Evolutionary conservation across 2,329 filamentous ascomycete species (phyloP), one percentile per base, ranked within the genome.

Genomic region (Ophiocordyceps sinensis): DNA sequence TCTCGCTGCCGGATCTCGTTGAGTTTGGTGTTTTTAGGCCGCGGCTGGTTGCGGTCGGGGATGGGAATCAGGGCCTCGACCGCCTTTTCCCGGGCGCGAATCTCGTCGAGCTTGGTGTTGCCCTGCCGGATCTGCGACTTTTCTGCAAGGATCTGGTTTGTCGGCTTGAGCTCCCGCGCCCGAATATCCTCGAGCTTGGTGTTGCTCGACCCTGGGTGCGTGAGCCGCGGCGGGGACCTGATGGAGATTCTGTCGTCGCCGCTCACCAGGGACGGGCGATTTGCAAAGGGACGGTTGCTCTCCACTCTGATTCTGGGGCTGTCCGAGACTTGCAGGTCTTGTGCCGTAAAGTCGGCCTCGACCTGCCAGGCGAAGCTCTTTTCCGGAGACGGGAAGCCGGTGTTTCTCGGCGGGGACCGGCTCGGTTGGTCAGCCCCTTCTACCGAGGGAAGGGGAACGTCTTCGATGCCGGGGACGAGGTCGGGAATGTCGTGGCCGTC

Each of bases 341-440:
- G 64, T 11, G 66, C 72, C 1, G 73, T 76, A 47, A 77, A 75
- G 41, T 77, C 73, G 5, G 67, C 65, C 29, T 77, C 73, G 7
- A 74, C 54, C 42, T 75, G 60, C 73, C 72, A 77, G 8, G 65
- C 67, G 43, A 67, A 71, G 47, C 65, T 70, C 53, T 70, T 73
- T 40, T 68, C 65, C 0, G 71, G 71, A 0, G 68, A 70, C 6
- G 47, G 41, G 38, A 45, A 37, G 14, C 32, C 21, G 6, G 21
- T 29, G n/a, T 38, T 37, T 38, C 35, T 19, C 21, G 28, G 17
- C 15, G 41, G 41, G 3, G 38, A 39, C 9, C 32, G 12, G 8
- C 4, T 15, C 14, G 14, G 28, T 2, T 37, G 12, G 3, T 35
- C 29, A 7, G 28, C 45, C 7, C 40, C 40, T 36, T 64, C 64